Percentiles rank a stretch among this genome's conserved stretches.
phyloP scores from a whole-genome alignment of 73 alveolate genomes.

The Paramecium biaurelia region DNA sequence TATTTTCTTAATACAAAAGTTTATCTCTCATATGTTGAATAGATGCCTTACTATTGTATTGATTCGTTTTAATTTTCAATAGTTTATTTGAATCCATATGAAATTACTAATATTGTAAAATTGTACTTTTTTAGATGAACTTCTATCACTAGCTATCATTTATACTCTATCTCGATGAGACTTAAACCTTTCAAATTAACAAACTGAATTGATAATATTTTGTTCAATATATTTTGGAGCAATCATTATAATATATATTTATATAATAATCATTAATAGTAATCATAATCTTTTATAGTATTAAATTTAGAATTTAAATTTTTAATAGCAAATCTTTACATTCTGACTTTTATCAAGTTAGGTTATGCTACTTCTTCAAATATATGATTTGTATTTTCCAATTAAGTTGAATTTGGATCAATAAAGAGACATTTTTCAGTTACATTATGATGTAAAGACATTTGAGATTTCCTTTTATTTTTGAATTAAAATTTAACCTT shows the following conservation, averaged over 20 bases:
- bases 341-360: neutral
- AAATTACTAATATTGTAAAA: neutral
- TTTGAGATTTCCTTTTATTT: neutral
- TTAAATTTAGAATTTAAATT: neutral
- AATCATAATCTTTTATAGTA: neutral
- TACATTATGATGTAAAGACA: neutral
- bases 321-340: neutral
- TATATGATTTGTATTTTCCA: neutral
- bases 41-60: neutral
- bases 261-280: neutral
- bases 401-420: neutral
- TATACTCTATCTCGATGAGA: neutral
- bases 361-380: neutral
- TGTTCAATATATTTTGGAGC: slow-evolving; percentile 34
- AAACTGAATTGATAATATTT: neutral
- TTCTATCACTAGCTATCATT: neutral
- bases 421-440: neutral
- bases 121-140: neutral
- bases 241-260: neutral
- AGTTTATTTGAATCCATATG: neutral
- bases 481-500: neutral
- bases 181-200: neutral
- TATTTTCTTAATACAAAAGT: neutral
- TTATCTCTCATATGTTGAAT: neutral
- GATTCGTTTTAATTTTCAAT: neutral